Evolutionary conservation across 352 stramenopile species (phyloP).

Genomic region (Globisporangium sylvaticum): DNA sequence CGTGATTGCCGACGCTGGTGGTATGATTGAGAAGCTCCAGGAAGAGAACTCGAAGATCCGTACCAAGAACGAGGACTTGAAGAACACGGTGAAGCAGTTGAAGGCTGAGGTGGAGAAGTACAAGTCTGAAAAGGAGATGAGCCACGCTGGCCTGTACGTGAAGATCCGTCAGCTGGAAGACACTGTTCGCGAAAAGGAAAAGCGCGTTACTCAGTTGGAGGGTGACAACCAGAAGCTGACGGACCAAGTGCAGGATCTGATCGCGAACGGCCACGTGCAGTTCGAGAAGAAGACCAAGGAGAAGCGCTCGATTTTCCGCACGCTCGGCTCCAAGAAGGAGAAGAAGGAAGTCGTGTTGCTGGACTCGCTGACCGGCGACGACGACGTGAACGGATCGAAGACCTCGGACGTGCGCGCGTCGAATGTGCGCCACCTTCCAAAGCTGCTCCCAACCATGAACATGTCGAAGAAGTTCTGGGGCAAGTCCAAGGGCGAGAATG

Average conservation of each 20-base stretch:
- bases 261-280: slow-evolving; percentile 35
- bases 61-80: slow-evolving; percentile 75
- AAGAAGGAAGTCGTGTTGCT: slow-evolving; percentile 60
- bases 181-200: slow-evolving; percentile 67
- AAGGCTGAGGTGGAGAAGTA: slow-evolving; percentile 72
- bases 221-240: slow-evolving; percentile 71
- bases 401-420: slow-evolving; percentile 45
- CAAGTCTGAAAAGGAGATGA: slow-evolving; percentile 79
- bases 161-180: slow-evolving; percentile 76
- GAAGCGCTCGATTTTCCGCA: slow-evolving; percentile 82
- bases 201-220: slow-evolving; percentile 65
- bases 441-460: slow-evolving; percentile 56
- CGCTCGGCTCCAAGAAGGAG: slow-evolving; percentile 82
- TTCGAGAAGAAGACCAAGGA: slow-evolving; percentile 50
- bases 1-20: slow-evolving; percentile 74
- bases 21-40: slow-evolving; percentile 82
- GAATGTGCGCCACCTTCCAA: slow-evolving; percentile 52
- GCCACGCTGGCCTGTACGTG: slow-evolving; percentile 64
- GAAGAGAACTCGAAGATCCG: slow-evolving; percentile 76
- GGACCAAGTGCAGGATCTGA: slow-evolving; percentile 44
- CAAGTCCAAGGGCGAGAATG: slow-evolving; percentile 45
- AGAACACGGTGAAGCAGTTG: slow-evolving; percentile 48
- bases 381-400: slow-evolving; percentile 59
- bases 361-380: slow-evolving; percentile 73
- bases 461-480: slow-evolving; percentile 79